A percentile compares a stretch with the other conserved stretches of the same genome.
Conservation (phyloP, 805 yeast species). For the Wickerhamiella alocasiicola region DNA sequence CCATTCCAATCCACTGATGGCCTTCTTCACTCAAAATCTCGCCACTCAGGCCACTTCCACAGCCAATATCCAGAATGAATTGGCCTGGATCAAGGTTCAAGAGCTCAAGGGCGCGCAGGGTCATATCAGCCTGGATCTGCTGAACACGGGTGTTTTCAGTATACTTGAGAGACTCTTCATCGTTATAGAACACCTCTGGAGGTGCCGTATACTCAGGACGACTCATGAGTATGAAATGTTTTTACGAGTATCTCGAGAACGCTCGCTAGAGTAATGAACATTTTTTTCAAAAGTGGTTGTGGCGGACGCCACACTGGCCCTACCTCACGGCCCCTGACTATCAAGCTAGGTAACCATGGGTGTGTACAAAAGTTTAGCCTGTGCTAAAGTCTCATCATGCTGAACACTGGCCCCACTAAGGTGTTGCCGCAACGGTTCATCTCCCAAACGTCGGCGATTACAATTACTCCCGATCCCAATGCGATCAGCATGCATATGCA, state of each 20-base stretch:
- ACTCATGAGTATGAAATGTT: slow-evolving; percentile 51
- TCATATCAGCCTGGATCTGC: slow-evolving; percentile 97
- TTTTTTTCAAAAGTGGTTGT: not conserved
- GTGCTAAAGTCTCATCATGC: too few species aligned
- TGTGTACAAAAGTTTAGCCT: too few species aligned
- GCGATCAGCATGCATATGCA: too few species aligned
- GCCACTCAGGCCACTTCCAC: slow-evolving; percentile 94
- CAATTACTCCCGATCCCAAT: too few species aligned
- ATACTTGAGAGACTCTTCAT: slow-evolving; percentile 76
- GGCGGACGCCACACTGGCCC: not conserved
- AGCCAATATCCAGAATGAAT: slow-evolving; percentile 79
- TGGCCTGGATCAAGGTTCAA: slow-evolving; percentile 58
- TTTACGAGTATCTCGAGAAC: too few species aligned
- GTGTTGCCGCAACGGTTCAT: too few species aligned
- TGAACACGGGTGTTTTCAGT: slow-evolving; percentile 93
- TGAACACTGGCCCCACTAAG: too few species aligned
- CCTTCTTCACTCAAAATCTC: slow-evolving; percentile 91
- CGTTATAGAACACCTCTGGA: slow-evolving; percentile 90
- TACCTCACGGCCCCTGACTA: too few species aligned
- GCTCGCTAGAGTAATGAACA: too few species aligned
- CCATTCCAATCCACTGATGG: slow-evolving; percentile 92
- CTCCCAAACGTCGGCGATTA: too few species aligned
- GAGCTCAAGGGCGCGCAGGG: slow-evolving; percentile 80
- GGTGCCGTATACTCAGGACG: slow-evolving; percentile 96
- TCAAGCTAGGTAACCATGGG: too few species aligned